These are phyloP conservation scores for Chamaecyparis obtusa DNA, from an alignment of 75 land plant genomes.

Conservation along the genomic window DNA sequence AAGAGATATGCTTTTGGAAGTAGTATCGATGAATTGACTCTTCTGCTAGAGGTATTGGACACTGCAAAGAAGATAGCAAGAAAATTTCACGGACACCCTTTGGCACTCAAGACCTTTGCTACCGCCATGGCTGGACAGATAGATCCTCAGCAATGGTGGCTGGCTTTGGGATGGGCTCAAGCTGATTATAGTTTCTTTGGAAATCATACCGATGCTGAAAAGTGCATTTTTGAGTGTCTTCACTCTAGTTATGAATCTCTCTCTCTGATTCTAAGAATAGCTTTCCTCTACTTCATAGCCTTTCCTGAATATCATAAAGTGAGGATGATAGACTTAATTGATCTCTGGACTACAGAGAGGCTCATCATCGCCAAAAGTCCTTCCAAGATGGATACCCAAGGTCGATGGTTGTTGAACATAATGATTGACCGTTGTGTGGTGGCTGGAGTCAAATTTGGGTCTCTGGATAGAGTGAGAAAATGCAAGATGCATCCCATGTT, in stretches of 20 bases:
- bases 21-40: not conserved
- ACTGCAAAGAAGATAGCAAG: not conserved
- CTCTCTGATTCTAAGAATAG: not conserved
- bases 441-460: not conserved
- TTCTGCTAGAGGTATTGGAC: not conserved
- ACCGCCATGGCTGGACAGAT: not conserved
- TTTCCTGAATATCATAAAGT: not conserved
- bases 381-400: not conserved
- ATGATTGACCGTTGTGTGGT: not conserved
- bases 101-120: not conserved
- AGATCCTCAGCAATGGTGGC: not conserved
- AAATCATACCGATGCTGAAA: not conserved
- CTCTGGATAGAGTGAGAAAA: not conserved
- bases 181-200: not conserved
- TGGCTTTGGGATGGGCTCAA: not conserved
- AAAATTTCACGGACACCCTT: not conserved
- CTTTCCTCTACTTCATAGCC: not conserved
- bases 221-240: not conserved
- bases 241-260: not conserved
- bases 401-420: not conserved
- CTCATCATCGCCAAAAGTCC: not conserved
- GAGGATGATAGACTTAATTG: not conserved
- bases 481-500: constrained; percentile 4
- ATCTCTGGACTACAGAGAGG: not conserved
- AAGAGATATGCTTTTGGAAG: not conserved